Conservation (phyloP, 2,329 filamentous ascomycete species). For the Colletotrichum chrysophilum region DNA sequence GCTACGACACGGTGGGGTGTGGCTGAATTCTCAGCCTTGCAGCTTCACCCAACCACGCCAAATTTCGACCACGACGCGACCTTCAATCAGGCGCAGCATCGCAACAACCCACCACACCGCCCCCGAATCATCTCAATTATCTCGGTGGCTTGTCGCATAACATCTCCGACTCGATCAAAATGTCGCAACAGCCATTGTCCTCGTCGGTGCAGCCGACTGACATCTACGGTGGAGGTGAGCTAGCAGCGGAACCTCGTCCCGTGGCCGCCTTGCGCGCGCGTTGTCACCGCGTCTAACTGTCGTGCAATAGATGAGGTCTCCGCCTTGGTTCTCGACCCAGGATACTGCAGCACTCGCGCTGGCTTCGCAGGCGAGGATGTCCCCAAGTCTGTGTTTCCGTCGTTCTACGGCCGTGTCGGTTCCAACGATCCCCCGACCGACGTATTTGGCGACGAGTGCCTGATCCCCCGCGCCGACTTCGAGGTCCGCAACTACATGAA, state of each 20-base stretch:
- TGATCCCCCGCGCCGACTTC: conserved; percentile 76
- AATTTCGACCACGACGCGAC: conserved; percentile 9
- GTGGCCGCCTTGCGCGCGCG: conserved; percentile 1
- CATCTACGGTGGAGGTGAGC: conserved; percentile 66
- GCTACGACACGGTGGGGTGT: conserved; percentile 13
- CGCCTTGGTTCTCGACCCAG: conserved; percentile 93
- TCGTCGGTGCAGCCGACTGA: conserved; percentile 65
- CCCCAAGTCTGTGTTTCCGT: conserved; percentile 90
- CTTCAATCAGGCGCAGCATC: conserved; percentile 10
- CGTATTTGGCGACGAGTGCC: conserved; percentile 89
- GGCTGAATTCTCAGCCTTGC: conserved; percentile 23
- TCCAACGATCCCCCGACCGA: conserved; percentile 55
- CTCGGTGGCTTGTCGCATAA: conserved; percentile 3
- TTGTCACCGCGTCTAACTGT: not conserved
- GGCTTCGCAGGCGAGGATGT: conserved; percentile 98
- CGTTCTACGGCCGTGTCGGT: conserved; percentile 77
- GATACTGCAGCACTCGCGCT: conserved; percentile 88
- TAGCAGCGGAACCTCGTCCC: not conserved
- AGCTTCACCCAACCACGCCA: conserved; percentile 20
- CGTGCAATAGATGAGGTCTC: conserved; percentile 83
- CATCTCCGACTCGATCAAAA: conserved; percentile 31
- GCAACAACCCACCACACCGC: conserved; percentile 2
- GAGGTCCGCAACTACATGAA: conserved; percentile 94
- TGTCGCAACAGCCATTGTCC: conserved; percentile 62
- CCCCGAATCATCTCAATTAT: not conserved